phyloP scores from a whole-genome alignment of 2,329 filamentous ascomycete genomes.

The Phaeoacremonium minimum region DNA sequence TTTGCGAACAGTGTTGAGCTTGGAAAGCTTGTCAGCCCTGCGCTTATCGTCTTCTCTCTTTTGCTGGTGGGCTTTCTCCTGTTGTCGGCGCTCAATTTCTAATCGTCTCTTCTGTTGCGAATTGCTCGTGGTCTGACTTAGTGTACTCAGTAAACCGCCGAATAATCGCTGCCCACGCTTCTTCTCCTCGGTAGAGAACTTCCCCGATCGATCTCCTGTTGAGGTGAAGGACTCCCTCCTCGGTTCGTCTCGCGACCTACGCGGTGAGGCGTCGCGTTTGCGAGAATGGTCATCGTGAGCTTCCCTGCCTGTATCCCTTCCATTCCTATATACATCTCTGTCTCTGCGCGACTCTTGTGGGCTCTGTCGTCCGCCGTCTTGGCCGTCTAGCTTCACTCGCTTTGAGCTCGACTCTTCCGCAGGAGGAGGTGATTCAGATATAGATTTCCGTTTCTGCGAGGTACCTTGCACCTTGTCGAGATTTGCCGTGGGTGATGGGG shows the following conservation, averaged over 20 bases:
- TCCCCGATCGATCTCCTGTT: slow-evolving; percentile 29
- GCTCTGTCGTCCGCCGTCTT: not conserved
- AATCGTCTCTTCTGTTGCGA: slow-evolving; percentile 64
- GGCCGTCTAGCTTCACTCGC: not conserved
- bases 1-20: slow-evolving; percentile 56
- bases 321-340: not conserved
- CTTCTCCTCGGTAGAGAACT: slow-evolving; percentile 66
- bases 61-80: slow-evolving; percentile 70
- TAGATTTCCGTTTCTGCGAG: not conserved
- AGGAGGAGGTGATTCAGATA: not conserved
- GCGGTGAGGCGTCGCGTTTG: not conserved
- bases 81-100: slow-evolving; percentile 79
- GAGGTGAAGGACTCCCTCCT: slow-evolving; percentile 7
- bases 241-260: slow-evolving; percentile 2
- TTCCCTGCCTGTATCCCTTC: not conserved
- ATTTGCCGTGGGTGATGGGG: not conserved
- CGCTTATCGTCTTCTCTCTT: slow-evolving; percentile 66
- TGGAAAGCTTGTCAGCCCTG: slow-evolving; percentile 60
- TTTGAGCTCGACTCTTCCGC: not conserved
- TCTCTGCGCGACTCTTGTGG: not conserved
- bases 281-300: not conserved
- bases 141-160: slow-evolving; percentile 72
- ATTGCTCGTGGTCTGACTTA: slow-evolving; percentile 66
- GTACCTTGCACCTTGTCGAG: not conserved
- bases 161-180: slow-evolving; percentile 83